phyloP scores from a whole-genome alignment of 257 asterid species.

The Solanum megistacrolobum region DNA sequence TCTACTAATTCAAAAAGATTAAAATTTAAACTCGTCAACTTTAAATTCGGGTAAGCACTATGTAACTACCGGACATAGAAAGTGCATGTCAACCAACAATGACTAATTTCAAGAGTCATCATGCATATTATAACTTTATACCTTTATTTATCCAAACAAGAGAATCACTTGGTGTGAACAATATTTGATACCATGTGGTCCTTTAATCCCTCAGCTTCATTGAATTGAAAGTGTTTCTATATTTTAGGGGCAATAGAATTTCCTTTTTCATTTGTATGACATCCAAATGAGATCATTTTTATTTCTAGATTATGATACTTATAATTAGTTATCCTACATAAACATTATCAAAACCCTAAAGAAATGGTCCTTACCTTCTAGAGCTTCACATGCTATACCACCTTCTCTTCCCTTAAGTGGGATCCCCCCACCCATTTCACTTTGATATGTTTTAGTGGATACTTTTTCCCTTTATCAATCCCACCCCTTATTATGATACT shows the following conservation, averaged over 20 bases:
- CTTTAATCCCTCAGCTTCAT: background rate
- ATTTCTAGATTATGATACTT: background rate
- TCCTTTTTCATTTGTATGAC: background rate
- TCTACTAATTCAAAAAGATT: background rate
- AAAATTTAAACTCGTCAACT: background rate
- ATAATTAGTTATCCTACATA: background rate
- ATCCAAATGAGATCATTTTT: background rate
- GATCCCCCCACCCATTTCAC: background rate
- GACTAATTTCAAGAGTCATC: background rate
- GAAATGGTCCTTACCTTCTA: background rate
- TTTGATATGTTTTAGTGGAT: slow-evolving; percentile 2
- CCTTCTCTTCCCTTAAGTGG: background rate
- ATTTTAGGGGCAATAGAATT: background rate
- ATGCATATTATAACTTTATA: background rate
- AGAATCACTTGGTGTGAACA: background rate
- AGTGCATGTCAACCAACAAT: background rate
- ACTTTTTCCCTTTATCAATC: background rate
- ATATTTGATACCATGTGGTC: background rate
- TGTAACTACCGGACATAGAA: background rate
- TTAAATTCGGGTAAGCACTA: background rate
- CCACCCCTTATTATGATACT: background rate
- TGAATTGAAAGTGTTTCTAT: background rate
- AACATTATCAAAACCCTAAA: background rate
- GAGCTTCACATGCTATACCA: slow-evolving; percentile 13
- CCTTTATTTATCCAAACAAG: background rate